These are phyloP conservation scores for Didymella pomorum DNA, from an alignment of 2,329 filamentous ascomycete genomes.

Conservation along the genomic window DNA sequence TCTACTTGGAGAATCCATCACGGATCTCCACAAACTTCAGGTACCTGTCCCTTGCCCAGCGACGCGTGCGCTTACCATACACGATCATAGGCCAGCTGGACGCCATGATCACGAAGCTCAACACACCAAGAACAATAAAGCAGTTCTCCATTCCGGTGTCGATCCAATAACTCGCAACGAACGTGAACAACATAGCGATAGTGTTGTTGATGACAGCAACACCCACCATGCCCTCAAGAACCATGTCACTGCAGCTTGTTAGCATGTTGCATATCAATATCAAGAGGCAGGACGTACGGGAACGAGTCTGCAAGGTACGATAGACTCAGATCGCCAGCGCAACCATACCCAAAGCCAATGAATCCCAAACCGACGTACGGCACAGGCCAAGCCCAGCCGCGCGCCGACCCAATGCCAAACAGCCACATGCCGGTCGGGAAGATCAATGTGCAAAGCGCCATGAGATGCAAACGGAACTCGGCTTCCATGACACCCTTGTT, in stretches of 20 bases:
- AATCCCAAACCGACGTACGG: constrained; percentile 65
- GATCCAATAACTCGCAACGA: constrained; percentile 30
- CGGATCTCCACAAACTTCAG: constrained; percentile 30
- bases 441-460: constrained; percentile 60
- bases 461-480: constrained; percentile 62
- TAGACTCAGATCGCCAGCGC: constrained; percentile 60
- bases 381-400: constrained; percentile 62
- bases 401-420: constrained; percentile 61
- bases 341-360: constrained; percentile 68
- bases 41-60: constrained; percentile 28
- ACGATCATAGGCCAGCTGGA: constrained; percentile 29
- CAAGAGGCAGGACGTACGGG: constrained; percentile 17
- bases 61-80: constrained; percentile 26
- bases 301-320: constrained; percentile 31
- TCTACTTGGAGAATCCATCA: constrained; percentile 28
- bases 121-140: constrained; percentile 30
- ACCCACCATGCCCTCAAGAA: constrained; percentile 33
- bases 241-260: constrained; percentile 25
- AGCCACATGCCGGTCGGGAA: constrained; percentile 62
- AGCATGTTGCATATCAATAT: neutral
- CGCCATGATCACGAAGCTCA: constrained; percentile 30
- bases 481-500: constrained; percentile 64
- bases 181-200: constrained; percentile 29
- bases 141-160: constrained; percentile 32
- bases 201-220: constrained; percentile 33